Conservation (phyloP, 83 land plant genomes). For the Picea abies region DNA sequence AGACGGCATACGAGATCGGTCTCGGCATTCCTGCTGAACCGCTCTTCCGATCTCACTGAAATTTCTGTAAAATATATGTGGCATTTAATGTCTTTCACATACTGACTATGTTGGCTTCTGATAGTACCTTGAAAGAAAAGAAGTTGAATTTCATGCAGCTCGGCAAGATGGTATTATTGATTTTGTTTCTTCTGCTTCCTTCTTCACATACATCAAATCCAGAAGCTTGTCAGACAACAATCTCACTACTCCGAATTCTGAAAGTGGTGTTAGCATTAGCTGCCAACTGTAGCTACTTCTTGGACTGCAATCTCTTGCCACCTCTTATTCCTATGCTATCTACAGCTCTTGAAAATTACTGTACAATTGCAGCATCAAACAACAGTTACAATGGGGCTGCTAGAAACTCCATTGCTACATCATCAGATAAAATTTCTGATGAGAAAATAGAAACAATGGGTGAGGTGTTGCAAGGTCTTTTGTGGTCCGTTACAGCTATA, state of each 20-base stretch:
- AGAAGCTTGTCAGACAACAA: constrained; percentile 81
- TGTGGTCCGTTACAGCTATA: constrained; percentile 60
- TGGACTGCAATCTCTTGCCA: constrained; percentile 83
- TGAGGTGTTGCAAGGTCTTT: constrained; percentile 77
- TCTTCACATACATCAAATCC: constrained; percentile 94
- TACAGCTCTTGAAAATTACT: constrained; percentile 87
- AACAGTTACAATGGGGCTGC: constrained; percentile 28
- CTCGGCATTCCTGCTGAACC: too few relatives aligned
- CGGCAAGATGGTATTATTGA: constrained; percentile 92
- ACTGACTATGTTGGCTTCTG: constrained; percentile 15
- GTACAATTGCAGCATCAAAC: constrained; percentile 69
- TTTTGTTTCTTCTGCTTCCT: constrained; percentile 87
- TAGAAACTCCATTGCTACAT: constrained; percentile 1
- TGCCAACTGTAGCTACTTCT: constrained; percentile 81
- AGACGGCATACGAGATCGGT: too few relatives aligned
- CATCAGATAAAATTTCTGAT: constrained; percentile 38
- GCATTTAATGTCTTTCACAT: too few relatives aligned
- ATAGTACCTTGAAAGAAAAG: constrained; percentile 89
- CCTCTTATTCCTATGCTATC: constrained; percentile 90
- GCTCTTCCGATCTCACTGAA: too few relatives aligned
- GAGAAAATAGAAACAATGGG: constrained; percentile 72
- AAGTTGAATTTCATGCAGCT: constrained; percentile 82
- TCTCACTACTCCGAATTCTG: constrained; percentile 67
- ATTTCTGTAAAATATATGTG: too few relatives aligned
- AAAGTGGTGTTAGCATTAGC: constrained; percentile 61